Evolutionary conservation across 768 basidiomycete species (phyloP).

Genomic region (Lentinula boryana): DNA sequence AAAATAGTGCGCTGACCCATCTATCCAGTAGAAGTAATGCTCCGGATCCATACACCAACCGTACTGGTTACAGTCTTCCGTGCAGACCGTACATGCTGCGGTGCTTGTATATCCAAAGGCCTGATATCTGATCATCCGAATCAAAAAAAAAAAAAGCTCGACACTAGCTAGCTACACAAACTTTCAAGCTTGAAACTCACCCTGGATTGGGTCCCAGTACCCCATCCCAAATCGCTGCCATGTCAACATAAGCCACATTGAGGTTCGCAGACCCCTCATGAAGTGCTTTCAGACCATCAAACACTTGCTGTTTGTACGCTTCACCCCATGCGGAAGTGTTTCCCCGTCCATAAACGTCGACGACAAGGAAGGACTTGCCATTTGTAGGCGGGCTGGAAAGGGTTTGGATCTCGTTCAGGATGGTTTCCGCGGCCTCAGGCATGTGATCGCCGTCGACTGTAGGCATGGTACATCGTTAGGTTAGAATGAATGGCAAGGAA

Average conservation of each 20-base stretch:
- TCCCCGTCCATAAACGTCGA: constrained; percentile 47
- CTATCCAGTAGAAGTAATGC: constrained; percentile 49
- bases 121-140: neutral
- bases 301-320: constrained; percentile 40
- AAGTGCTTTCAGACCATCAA: constrained; percentile 31
- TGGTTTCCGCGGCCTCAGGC: constrained; percentile 33
- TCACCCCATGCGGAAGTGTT: constrained; percentile 32
- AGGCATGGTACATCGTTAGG: neutral
- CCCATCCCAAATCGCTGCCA: constrained; percentile 44
- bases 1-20: constrained; percentile 26
- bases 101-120: constrained; percentile 45
- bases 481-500: neutral
- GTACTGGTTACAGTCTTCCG: constrained; percentile 24
- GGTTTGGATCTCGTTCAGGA: constrained; percentile 37
- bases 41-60: constrained; percentile 34
- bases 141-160: neutral
- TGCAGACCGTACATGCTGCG: constrained; percentile 26
- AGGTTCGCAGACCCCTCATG: constrained; percentile 19
- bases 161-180: neutral
- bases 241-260: constrained; percentile 40
- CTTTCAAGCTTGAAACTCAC: constrained; percentile 10
- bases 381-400: constrained; percentile 46
- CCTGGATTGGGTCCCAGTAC: constrained; percentile 39
- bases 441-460: constrained; percentile 42
- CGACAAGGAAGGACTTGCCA: constrained; percentile 41